phyloP scores from a whole-genome alignment of 2,329 filamentous ascomycete species.

The Xylaria arbuscula region DNA sequence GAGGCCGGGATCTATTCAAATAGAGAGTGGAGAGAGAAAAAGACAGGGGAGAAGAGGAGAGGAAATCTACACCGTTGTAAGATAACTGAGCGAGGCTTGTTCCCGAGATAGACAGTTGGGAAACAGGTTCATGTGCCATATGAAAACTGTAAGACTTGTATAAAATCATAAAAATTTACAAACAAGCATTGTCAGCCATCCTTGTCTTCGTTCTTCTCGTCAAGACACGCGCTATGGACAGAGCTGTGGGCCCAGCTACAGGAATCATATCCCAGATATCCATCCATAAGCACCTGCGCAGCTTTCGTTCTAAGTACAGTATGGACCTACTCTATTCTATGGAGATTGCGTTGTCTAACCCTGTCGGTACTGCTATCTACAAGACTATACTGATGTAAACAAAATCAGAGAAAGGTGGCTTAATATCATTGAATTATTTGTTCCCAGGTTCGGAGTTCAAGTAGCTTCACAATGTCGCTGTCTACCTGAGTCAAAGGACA shows the following conservation, averaged over 20 bases:
- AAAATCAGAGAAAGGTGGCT: too few relatives aligned
- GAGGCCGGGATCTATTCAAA: constrained; percentile 10
- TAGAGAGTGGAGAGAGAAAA: neutral
- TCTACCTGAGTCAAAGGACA: too few relatives aligned
- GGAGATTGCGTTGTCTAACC: neutral
- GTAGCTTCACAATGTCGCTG: too few relatives aligned
- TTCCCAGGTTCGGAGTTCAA: too few relatives aligned
- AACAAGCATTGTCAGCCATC: neutral
- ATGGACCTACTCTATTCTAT: too few relatives aligned
- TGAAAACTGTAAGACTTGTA: constrained; percentile 34
- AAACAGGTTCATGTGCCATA: constrained; percentile 30
- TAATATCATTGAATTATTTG: too few relatives aligned
- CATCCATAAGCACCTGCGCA: too few relatives aligned
- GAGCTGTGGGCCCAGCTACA: neutral
- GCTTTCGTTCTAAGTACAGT: neutral
- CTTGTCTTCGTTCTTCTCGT: neutral
- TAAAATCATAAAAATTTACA: constrained; percentile 11
- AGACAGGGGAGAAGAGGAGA: neutral
- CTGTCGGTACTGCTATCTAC: neutral
- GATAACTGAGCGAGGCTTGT: constrained; percentile 23
- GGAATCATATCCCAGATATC: neutral
- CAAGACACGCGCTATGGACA: neutral
- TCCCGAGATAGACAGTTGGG: constrained; percentile 3
- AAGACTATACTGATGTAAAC: too few relatives aligned
- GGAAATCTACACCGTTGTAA: constrained; percentile 31